Conservation (phyloP, 257 asterid genomes). For the Jacaranda copaia region DNA sequence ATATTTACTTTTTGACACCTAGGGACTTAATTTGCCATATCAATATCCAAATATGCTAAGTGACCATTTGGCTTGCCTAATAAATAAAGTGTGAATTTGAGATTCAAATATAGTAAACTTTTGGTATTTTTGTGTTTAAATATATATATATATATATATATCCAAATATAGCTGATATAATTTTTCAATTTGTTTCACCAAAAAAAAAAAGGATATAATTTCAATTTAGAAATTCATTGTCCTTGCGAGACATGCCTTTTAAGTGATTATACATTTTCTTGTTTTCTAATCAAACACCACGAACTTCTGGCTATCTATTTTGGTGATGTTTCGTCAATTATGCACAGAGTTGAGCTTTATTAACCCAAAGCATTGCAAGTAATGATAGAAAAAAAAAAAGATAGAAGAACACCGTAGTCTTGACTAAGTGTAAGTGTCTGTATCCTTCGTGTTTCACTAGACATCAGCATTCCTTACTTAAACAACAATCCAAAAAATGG, state of each 20-base stretch:
- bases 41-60: too few relatives aligned
- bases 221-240: background rate
- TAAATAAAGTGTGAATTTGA: too few relatives aligned
- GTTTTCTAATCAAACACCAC: conserved; percentile 21
- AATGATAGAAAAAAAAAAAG: too few relatives aligned
- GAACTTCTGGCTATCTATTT: conserved; percentile 9
- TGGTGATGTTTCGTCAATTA: conserved; percentile 28
- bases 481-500: conserved; percentile 34
- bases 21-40: too few relatives aligned
- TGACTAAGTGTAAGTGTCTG: conserved; percentile 23
- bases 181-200: too few relatives aligned
- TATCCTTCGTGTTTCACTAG: background rate
- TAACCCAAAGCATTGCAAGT: conserved; percentile 11
- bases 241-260: background rate
- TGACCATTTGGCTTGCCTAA: too few relatives aligned
- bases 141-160: too few relatives aligned
- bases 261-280: conserved; percentile 11
- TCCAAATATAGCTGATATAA: too few relatives aligned
- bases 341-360: background rate
- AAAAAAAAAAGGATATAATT: too few relatives aligned
- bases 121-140: too few relatives aligned
- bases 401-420: conserved; percentile 6
- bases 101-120: too few relatives aligned
- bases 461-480: conserved; percentile 39
- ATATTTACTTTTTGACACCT: too few relatives aligned